Conservation (phyloP, 2,329 filamentous ascomycete species). For the Verticillium zaregamsianum region DNA sequence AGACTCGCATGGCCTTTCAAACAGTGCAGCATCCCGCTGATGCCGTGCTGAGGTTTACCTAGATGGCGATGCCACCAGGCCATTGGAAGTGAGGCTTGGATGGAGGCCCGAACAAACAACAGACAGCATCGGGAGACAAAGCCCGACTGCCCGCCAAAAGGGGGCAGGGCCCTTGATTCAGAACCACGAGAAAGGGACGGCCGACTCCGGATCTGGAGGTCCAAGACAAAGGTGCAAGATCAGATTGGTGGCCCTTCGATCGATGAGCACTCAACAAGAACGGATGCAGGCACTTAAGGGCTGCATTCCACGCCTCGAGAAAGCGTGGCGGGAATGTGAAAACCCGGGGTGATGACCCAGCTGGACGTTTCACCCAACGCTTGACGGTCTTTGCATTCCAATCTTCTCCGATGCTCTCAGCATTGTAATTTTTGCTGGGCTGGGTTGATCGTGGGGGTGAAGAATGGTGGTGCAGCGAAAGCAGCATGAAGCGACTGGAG, state of each 20-base stretch:
- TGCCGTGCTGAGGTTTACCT: no score
- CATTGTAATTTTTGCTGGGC: not conserved
- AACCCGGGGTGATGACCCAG: not conserved
- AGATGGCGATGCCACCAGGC: no score
- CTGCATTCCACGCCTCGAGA: not conserved
- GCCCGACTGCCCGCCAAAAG: not conserved
- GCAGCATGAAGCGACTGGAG: not conserved
- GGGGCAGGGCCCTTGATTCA: not conserved
- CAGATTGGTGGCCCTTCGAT: not conserved
- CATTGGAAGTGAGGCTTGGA: no score
- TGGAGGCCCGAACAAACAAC: no score
- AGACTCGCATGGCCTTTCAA: no score
- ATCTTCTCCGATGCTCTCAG: not conserved
- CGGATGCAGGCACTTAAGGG: not conserved
- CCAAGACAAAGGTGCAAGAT: not conserved
- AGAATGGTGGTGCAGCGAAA: not conserved
- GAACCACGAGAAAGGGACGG: not conserved
- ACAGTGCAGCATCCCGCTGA: no score
- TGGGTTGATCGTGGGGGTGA: not conserved
- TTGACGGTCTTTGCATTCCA: not conserved
- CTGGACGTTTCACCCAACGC: not conserved
- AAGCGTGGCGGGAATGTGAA: not conserved
- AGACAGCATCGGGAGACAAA: not conserved
- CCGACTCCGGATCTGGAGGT: not conserved
- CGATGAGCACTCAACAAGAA: not conserved